These are phyloP conservation scores for Gossypium trilobum DNA, from an alignment of 441 rosid genomes.

Conservation along the genomic window DNA sequence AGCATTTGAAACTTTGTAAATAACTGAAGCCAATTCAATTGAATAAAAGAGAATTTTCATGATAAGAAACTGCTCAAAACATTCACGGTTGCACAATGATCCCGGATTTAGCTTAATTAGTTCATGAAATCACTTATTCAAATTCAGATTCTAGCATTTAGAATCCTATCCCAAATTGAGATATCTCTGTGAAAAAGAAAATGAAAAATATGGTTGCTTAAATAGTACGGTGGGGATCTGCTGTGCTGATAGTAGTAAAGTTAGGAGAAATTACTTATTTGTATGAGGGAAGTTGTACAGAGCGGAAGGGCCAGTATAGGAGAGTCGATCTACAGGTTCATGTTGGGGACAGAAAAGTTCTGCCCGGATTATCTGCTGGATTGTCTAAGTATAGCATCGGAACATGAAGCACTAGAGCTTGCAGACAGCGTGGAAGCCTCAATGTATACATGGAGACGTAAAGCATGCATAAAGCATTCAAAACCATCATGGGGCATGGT, in stretches of 20 bases:
- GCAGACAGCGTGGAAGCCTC: slow-evolving; percentile 60
- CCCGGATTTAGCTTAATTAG: neutral
- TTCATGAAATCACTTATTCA: neutral
- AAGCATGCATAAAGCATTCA: slow-evolving; percentile 47
- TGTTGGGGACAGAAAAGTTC: slow-evolving; percentile 37
- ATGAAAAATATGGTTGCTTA: neutral
- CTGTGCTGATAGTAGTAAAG: neutral
- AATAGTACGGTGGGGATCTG: neutral
- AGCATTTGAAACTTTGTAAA: neutral
- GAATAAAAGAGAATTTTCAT: neutral
- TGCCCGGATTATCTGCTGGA: slow-evolving; percentile 53
- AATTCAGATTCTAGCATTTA: neutral
- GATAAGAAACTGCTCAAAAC: neutral
- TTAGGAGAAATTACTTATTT: neutral
- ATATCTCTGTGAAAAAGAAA: neutral
- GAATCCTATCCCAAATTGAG: neutral
- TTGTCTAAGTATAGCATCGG: slow-evolving; percentile 39
- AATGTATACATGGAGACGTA: slow-evolving; percentile 66
- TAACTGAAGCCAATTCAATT: neutral
- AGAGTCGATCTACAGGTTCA: slow-evolving; percentile 47
- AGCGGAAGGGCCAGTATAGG: slow-evolving; percentile 55
- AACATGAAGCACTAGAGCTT: slow-evolving; percentile 59
- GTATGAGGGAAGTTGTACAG: slow-evolving; percentile 18
- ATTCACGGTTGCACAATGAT: neutral
- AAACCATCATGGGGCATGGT: slow-evolving; percentile 61